Evolutionary conservation across 2,329 filamentous ascomycete genomes (phyloP), one percentile per base, ranked within the genome.

Genomic region (Calonectria henricotiae): DNA sequence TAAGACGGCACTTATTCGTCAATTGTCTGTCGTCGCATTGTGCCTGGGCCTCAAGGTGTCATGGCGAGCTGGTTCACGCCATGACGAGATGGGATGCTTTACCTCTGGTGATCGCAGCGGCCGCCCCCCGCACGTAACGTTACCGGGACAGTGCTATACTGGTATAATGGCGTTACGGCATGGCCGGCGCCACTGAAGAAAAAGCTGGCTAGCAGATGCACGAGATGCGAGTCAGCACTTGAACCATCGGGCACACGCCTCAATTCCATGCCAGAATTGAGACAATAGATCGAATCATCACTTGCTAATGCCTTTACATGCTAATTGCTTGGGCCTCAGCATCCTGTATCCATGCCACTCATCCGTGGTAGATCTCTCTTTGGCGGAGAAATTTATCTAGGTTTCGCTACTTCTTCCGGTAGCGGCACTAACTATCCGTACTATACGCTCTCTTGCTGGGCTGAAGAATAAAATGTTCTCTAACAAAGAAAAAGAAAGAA

Each of bases 1-100:
- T 44, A 23, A 61, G 37, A 61, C 55, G 55, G 55, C 55, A 61
- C 55, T 61, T 58, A 58, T 58, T 32, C 51, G 35, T 23, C 51
- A 15, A 25, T 25, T n/a, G 51, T 39, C 35, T n/a, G 37, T 37
- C 32, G 51, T 23, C 20, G 13, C 51, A 58, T 41, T 12, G 51
- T 58, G 51, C 51, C 51, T 58, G 6, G 23, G 17, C 35, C 15
- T n/a, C 20, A 39, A 17, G 20, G n/a, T n/a, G 20, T 58, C 51
- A 39, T 37, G 20, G 20, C 35, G 12, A 39, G 32, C 20, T 12
- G 20, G 20, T 58, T 58, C 35, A 37, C 20, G 51, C 51, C 51
- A 39, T 58, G 20, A 58, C 23, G 20, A 23, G 27, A 23, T 6
- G n/a, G 32, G 13, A 58, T 25, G 20, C 17, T 15, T 39, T 20